Evolutionary conservation across 352 stramenopile genomes (phyloP), one percentile per base, ranked within the genome.

Genomic region (Phytophthora sansomeana): DNA sequence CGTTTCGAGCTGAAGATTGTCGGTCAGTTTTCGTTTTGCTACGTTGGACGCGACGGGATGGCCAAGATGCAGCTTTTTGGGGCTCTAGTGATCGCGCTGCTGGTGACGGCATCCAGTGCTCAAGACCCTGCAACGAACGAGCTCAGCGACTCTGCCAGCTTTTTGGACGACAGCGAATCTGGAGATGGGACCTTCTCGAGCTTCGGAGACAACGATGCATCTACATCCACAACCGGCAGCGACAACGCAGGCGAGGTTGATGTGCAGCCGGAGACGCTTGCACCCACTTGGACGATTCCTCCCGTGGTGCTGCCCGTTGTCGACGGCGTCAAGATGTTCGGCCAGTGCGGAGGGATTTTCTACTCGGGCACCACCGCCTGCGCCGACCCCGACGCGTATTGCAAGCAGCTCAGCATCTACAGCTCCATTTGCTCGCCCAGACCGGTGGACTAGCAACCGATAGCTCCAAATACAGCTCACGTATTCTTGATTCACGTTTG

Each of bases 371-470:
- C 19, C 59, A 69, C 41, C 32, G 35, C 28, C 24, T 74, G 59
- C 59, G 26, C 19, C 43, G 56, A 71, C 42, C 57, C 56, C 1
- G 55, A 65, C 63, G 63, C 55, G 5, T 61, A 66, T 21, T 71
- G 63, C 63, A 56, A 61, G 13, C 30, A 66, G 26, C 55, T 71
- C 5, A 71, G 56, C 49, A 47, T 66, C 24, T 71, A 66, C 63
- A 71, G 48, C 55, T 71, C 55, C 7, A 71, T 71, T 21, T 71
- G 63, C 63, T 60, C 56, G 3, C 55, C 63, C 24, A 71, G 49
- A 24, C 49, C 41, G 21, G 11, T 46, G 1, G 3, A 38, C 21
- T 59, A 63, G 19, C 10, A 35, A 48, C 2, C 47, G 7, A 10
- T 9, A 21, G 3, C 36, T 3, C 14, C 36, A 42, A 63, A 64